Conservation (phyloP, 352 stramenopile species). For the Phytophthora syringae region DNA sequence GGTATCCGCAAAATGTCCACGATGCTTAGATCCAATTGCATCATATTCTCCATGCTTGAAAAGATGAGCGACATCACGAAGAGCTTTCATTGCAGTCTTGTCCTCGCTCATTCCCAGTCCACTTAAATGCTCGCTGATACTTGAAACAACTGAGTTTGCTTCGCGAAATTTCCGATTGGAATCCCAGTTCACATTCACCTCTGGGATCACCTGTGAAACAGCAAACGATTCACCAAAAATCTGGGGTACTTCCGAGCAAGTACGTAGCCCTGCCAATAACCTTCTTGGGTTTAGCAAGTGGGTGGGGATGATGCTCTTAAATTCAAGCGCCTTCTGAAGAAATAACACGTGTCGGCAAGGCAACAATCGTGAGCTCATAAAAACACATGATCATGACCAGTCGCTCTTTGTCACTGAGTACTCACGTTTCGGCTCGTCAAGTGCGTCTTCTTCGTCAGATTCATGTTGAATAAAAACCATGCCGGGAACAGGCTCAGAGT, state of each 20-base stretch:
- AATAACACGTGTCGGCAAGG: conserved; percentile 27
- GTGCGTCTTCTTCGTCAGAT: not conserved
- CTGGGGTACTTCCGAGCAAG: not conserved
- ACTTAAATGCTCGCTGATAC: conserved; percentile 21
- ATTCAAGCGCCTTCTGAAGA: conserved; percentile 9
- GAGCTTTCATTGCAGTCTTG: not conserved
- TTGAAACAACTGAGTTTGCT: conserved; percentile 3
- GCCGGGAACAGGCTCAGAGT: conserved; percentile 4
- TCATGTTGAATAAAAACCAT: conserved; percentile 15
- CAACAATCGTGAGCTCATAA: conserved; percentile 18
- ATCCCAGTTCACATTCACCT: conserved; percentile 4
- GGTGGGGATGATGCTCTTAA: conserved; percentile 23
- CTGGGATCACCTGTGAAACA: not conserved
- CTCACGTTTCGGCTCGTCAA: conserved; percentile 21
- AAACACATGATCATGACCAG: conserved; percentile 36
- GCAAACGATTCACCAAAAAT: conserved; percentile 2
- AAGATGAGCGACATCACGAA: conserved; percentile 4
- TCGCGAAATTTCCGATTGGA: conserved; percentile 21
- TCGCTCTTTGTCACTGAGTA: conserved; percentile 13
- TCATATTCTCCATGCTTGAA: conserved; percentile 9
- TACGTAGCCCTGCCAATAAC: conserved; percentile 11
- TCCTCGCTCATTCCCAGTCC: conserved; percentile 17
- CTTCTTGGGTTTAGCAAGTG: conserved; percentile 16
- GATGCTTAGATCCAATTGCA: no score
- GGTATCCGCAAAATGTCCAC: no score